Evolutionary conservation across 2,329 filamentous ascomycete species (phyloP), one percentile per base, ranked within the genome.

Genomic region (Colletotrichum spaethianum): DNA sequence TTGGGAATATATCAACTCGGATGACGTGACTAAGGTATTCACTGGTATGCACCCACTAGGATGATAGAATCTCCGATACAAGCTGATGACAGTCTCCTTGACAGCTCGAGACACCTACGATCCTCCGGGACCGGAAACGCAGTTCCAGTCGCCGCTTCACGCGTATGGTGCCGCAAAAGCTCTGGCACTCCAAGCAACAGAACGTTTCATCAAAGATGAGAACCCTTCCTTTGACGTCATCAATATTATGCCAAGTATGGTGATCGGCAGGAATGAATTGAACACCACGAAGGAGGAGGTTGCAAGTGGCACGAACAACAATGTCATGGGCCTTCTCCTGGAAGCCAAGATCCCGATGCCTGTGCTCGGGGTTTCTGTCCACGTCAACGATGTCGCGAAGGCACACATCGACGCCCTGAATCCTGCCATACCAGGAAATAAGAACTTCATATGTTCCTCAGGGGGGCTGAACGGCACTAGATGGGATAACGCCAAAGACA

Each of bases 161-260:
- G 81, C 81, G 14, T 83, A 83, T 70, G 72, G 70, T 6, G 78
- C 80, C 3, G 79, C 79, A 69, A 84, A 84, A 74, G 75, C 76
- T 1, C 75, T 77, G 3, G 77, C 82, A 0, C 76, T 81, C 38
- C 69, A 77, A 7, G 78, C 78, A 2, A 78, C 79, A n/a, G 78
- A 83, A 65, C 73, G 74, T 6, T 84, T 79, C 70, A 72, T 83
- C 38, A 72, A 73, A 26, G 72, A 75, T 3, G 70, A 79, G 57
- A 77, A 78, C 12, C 82, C 82, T 2, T 50, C 75, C 5, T 84
- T 82, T 57, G 77, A 80, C 62, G 74, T 82, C 38, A 75, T 82
- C 40, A 77, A 80, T 73, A 76, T 83, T 64, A 75, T 82, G 67
- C 82, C 82, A 0, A 77, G 75, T 40, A 80, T 80, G 65, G 78